These are phyloP conservation scores for Ormosia emarginata DNA, from an alignment of 306 rosid species.

Conservation along the genomic window DNA sequence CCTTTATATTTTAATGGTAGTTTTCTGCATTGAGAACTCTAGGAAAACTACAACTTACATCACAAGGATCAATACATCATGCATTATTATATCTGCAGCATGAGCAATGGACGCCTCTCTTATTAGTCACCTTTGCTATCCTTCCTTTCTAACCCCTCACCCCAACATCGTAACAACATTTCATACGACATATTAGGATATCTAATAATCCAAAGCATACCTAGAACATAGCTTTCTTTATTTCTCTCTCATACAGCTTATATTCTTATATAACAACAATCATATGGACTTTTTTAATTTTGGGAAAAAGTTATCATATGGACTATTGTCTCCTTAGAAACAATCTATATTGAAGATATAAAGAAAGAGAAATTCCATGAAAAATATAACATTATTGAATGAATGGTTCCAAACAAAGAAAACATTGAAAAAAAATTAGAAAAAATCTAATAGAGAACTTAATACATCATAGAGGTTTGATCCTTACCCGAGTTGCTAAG, in stretches of 20 bases:
- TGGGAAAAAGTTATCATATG: too few relatives aligned
- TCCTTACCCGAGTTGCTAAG: conserved; percentile 78
- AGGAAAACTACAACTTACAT: too few relatives aligned
- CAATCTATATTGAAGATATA: not conserved
- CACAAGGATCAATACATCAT: not conserved
- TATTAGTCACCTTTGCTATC: not conserved
- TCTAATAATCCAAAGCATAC: not conserved
- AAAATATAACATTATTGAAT: not conserved
- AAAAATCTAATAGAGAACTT: not conserved
- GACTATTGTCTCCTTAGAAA: not conserved
- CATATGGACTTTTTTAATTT: too few relatives aligned
- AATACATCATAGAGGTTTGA: not conserved
- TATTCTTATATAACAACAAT: too few relatives aligned
- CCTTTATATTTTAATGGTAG: too few relatives aligned
- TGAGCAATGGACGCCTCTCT: not conserved
- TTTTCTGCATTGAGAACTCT: too few relatives aligned
- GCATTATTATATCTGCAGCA: not conserved
- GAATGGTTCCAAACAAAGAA: not conserved
- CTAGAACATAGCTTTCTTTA: not conserved
- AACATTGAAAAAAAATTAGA: not conserved
- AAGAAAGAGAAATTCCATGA: not conserved
- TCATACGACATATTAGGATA: not conserved
- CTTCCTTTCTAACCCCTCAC: not conserved
- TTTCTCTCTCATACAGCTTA: not conserved
- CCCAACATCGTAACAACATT: not conserved